Evolutionary conservation across 139 green algal genomes (phyloP), one percentile per base, ranked within the genome.

Genomic region (Chlorella sp.): DNA sequence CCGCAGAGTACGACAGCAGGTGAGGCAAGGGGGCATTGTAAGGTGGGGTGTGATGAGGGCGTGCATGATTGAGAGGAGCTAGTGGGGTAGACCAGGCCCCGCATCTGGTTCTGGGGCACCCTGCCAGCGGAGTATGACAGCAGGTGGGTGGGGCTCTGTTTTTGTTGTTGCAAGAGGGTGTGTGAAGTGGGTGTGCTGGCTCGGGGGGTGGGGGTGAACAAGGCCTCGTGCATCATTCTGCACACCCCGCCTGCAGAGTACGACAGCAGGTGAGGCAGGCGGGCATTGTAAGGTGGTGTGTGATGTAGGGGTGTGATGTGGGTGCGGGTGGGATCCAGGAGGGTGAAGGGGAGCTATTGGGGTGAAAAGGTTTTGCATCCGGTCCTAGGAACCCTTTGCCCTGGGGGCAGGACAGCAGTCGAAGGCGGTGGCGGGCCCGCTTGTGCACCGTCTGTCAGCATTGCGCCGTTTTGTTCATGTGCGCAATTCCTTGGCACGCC

Each of bases 101-200:
- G 81, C 99, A 99, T 91, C 95, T 99, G 9, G 97, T 99, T 88
- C 91, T 99, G n/a, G 18, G 98, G 99, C 93, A 99, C 96, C 0
- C 95, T 99, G 36, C 98, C 98, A 19, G 97, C 98, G 0, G 98
- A 99, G 95, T 99, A 99, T 83, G 98, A 99, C 95, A 97, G 96
- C 32, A 92, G 98, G 98, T 99, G 97, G 95, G 98, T 92, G 15
- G 1, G 48, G 12, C 48, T n/a, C n/a, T n/a, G n/a, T n/a, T n/a
- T n/a, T n/a, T 26, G 82, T 12, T 9, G 19, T 36, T 26, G n/a
- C n/a, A n/a, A n/a, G n/a, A n/a, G n/a, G n/a, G 73, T 64, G 30
- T 66, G 39, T 64, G 61, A 39, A 68, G 78, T 42, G 2, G 40
- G 34, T 7, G n/a, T 11, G 1, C 11, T 5, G n/a, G n/a, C n/a